Conservation (phyloP, 2,329 filamentous ascomycete species). For the Penicillium decumbens region DNA sequence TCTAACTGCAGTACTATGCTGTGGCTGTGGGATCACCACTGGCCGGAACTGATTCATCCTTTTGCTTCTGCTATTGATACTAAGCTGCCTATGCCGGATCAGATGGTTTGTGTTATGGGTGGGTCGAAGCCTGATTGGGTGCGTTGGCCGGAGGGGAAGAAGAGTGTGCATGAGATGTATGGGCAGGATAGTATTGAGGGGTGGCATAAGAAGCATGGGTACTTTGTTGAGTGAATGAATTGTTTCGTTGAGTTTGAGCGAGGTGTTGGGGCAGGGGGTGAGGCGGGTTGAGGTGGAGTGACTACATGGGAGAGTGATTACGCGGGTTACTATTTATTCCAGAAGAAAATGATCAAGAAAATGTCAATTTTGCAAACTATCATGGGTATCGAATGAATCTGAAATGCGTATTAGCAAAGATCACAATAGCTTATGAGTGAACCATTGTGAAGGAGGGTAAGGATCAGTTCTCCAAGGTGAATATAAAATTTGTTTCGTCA, state of each 20-base stretch:
- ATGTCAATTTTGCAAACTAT: background rate
- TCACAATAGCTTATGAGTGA: conserved; percentile 12
- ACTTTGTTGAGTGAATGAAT: conserved; percentile 26
- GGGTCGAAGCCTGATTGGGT: conserved; percentile 46
- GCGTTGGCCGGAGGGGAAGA: conserved; percentile 48
- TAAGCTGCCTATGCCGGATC: conserved; percentile 42
- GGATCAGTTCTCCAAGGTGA: conserved; percentile 64
- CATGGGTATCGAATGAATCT: background rate
- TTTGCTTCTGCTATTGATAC: conserved; percentile 50
- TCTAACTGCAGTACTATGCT: conserved; percentile 47
- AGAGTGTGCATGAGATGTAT: conserved; percentile 40
- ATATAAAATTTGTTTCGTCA: conserved; percentile 52
- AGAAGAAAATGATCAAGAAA: background rate
- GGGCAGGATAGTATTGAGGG: conserved; percentile 40
- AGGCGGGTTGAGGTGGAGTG: background rate
- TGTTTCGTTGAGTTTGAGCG: background rate
- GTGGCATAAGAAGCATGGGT: conserved; percentile 45
- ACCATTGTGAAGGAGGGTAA: conserved; percentile 8
- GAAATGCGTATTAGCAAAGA: conserved; percentile 25
- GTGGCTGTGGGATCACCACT: conserved; percentile 47
- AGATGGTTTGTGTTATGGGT: conserved; percentile 47
- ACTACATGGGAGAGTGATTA: background rate
- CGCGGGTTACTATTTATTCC: background rate
- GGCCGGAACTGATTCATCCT: conserved; percentile 48
- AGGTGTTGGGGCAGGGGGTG: background rate